Evolutionary conservation across 345 rosid species (phyloP), one percentile per base, ranked within the genome.

Genomic region (Populus deltoides): DNA sequence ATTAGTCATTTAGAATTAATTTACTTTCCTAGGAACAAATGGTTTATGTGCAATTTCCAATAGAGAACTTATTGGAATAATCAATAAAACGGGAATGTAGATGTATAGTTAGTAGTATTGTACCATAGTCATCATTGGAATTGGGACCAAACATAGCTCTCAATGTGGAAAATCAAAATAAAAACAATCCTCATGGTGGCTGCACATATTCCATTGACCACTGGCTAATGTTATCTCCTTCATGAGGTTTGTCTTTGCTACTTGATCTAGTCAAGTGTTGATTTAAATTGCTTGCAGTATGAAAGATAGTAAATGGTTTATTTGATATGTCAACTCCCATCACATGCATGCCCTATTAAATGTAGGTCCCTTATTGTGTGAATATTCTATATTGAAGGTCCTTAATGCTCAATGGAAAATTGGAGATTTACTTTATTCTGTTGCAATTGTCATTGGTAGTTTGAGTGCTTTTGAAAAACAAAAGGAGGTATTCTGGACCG

Each of bases 121-220:
- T 67, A 43, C 59, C 53, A 6, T 36, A 31, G 16, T 74, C 78
- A 77, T 79, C 59, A 72, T 70, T 49, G 62, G 33, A 74, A 68
- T 72, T 35, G 51, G 55, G 78, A 85, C 81, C 74, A 18, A 49
- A 72, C 39, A 63, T 39, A 47, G 27, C 51, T 49, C 20, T 75
- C 16, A 13, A 29, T 71, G 20, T 61, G 13, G 57, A 59, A 68
- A 68, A 47, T 66, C 62, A 61, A 35, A 38, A 59, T 66, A 74
- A 47, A 49, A 65, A 43, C 11, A 17, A 62, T 41, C 36, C 35
- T 53, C 27, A 29, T 39, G 5, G 35, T 36, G 70, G 63, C 77
- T 67, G 8, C 77, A 51, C 75, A n/a, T 59, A 75, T 69, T 66
- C 69, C 73, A 49, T 76, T 78, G 81, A 84, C 85, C 49, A 70